A percentile compares a stretch with the other conserved stretches of the same genome.
Evolutionary conservation across 1,284 basidiomycete species (phyloP).

Genomic region (Melampsora larici-populina): DNA sequence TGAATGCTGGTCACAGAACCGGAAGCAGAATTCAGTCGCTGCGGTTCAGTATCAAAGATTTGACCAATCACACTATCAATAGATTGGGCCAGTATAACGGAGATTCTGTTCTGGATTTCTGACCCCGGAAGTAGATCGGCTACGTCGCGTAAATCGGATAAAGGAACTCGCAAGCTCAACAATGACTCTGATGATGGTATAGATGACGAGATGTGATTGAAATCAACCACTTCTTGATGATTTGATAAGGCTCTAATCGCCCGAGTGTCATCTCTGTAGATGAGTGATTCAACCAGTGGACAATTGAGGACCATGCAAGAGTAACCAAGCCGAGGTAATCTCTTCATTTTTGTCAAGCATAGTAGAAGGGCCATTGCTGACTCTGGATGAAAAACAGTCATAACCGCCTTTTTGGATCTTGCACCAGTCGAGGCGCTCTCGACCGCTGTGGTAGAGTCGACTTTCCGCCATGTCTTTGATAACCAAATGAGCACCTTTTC

Average conservation of each 20-base stretch:
- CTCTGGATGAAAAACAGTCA: slow-evolving; percentile 27
- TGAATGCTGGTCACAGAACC: background rate
- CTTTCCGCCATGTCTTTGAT: slow-evolving; percentile 66
- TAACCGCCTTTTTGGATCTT: slow-evolving; percentile 14
- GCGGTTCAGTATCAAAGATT: slow-evolving; percentile 1
- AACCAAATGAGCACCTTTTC: slow-evolving; percentile 81
- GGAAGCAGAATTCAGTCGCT: background rate
- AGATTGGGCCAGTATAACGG: slow-evolving; percentile 13
- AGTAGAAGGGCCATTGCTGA: slow-evolving; percentile 2
- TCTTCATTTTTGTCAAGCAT: background rate
- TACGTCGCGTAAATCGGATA: background rate
- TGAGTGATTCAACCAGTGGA: background rate
- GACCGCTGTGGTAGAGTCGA: slow-evolving; percentile 54
- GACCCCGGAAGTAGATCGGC: slow-evolving; percentile 5
- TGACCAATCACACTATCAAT: slow-evolving; percentile 23
- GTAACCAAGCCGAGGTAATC: background rate
- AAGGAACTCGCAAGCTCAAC: background rate
- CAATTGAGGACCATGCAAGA: background rate
- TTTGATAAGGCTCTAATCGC: background rate
- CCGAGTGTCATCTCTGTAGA: background rate
- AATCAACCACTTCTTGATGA: background rate
- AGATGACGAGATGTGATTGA: background rate
- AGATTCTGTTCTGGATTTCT: slow-evolving; percentile 10
- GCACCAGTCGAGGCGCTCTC: slow-evolving; percentile 3
- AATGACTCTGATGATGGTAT: background rate